Percentiles rank a stretch among this genome's conserved stretches.
Evolutionary conservation across 176 grass and related monocot genomes (phyloP).

Genomic region (Juncus effusus): DNA sequence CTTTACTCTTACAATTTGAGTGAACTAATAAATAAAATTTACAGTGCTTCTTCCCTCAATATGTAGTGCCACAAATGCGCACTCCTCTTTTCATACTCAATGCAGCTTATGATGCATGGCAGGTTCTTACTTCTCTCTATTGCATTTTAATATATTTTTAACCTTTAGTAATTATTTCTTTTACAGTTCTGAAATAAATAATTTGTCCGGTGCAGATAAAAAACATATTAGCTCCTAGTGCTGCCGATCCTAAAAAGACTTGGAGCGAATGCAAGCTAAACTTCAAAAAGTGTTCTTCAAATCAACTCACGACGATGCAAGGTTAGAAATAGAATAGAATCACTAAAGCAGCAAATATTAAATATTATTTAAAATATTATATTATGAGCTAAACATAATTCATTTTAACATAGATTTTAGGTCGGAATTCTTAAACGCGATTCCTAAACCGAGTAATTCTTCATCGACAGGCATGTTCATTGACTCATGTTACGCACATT

Average conservation of each 20-base stretch:
- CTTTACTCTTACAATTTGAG: not conserved
- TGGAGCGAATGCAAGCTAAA: slow-evolving; percentile 76
- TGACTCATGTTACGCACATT: slow-evolving; percentile 79
- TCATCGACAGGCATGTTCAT: slow-evolving; percentile 70
- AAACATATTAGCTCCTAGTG: slow-evolving; percentile 69
- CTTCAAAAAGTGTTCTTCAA: slow-evolving; percentile 52
- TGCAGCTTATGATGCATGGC: slow-evolving; percentile 79
- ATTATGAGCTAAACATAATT: not conserved
- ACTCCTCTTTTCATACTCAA: slow-evolving; percentile 74
- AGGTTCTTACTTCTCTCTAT: slow-evolving; percentile 33
- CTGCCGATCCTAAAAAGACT: slow-evolving; percentile 47
- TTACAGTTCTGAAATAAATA: not conserved
- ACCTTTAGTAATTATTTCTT: too few relatives aligned
- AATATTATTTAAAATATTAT: not conserved
- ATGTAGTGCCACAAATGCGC: slow-evolving; percentile 48
- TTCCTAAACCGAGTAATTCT: slow-evolving; percentile 37
- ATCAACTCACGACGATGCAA: slow-evolving; percentile 62
- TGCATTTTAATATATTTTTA: too few relatives aligned
- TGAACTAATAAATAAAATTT: slow-evolving; percentile 31
- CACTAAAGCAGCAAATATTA: not conserved
- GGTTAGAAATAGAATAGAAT: slow-evolving; percentile 30
- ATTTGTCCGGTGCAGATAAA: slow-evolving; percentile 51
- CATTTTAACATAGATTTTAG: slow-evolving; percentile 48
- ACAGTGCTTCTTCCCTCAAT: slow-evolving; percentile 89
- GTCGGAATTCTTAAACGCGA: slow-evolving; percentile 52